These are phyloP conservation scores for Clonostachys rosea DNA, from an alignment of 2,329 filamentous ascomycete species.

Conservation along the genomic window DNA sequence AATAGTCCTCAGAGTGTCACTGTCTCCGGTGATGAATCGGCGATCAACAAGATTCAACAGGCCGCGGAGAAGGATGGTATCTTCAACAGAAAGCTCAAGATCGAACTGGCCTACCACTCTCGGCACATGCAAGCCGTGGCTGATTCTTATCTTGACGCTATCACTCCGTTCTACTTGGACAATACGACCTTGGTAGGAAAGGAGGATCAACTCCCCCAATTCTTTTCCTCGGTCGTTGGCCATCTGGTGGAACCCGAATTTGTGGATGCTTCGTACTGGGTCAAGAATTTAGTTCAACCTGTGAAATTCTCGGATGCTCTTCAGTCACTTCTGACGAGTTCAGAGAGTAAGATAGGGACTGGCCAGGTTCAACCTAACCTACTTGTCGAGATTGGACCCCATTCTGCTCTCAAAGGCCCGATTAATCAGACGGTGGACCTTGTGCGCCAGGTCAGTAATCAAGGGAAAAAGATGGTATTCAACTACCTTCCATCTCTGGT, in stretches of 20 bases:
- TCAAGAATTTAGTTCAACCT: slow-evolving; percentile 8
- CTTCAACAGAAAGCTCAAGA: slow-evolving; percentile 23
- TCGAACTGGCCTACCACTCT: slow-evolving; percentile 37
- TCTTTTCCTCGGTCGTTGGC: slow-evolving; percentile 4
- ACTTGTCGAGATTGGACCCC: slow-evolving; percentile 20
- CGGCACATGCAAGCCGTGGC: slow-evolving; percentile 22
- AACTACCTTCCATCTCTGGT: slow-evolving; percentile 8
- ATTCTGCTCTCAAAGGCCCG: slow-evolving; percentile 31
- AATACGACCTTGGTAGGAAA: background rate
- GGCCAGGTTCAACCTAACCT: slow-evolving; percentile 10
- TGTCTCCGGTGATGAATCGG: slow-evolving; percentile 18
- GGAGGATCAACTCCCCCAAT: slow-evolving; percentile 1
- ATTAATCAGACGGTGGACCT: slow-evolving; percentile 20
- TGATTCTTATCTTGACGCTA: slow-evolving; percentile 10
- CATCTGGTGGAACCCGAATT: background rate
- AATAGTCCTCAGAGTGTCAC: slow-evolving; percentile 29
- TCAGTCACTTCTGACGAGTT: background rate
- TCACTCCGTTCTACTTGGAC: slow-evolving; percentile 6
- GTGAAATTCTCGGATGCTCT: slow-evolving; percentile 3
- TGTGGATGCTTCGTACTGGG: slow-evolving; percentile 10
- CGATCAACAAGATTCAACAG: slow-evolving; percentile 14
- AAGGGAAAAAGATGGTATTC: slow-evolving; percentile 11
- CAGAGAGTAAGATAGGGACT: background rate
- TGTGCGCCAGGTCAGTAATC: slow-evolving; percentile 10
- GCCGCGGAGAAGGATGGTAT: slow-evolving; percentile 18